Percentiles rank a stretch among this genome's conserved stretches.
phyloP scores from a whole-genome alignment of 1,139 yeast genomes.

The Pneumocystis jirovecii region DNA sequence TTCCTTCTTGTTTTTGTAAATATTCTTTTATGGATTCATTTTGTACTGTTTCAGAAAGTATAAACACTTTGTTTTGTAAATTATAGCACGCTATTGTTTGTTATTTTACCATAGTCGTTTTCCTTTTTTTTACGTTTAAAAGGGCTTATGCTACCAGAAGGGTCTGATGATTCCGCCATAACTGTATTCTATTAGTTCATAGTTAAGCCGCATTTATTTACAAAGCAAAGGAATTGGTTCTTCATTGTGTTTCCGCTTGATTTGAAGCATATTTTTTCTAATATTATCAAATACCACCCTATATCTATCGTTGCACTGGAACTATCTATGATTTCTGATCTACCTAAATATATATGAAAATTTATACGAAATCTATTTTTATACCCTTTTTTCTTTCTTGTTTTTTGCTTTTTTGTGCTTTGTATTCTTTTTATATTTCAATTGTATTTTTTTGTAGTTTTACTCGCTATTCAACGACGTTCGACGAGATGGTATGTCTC shows the following conservation, averaged over 20 bases:
- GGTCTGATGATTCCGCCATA: background rate
- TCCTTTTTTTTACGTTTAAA: background rate
- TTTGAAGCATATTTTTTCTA: background rate
- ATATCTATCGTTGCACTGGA: background rate
- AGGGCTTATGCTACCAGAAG: background rate
- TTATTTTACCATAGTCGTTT: background rate
- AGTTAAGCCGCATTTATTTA: background rate
- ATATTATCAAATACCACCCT: background rate
- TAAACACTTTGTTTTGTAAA: background rate
- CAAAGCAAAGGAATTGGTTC: background rate
- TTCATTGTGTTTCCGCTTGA: background rate
- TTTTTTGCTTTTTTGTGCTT: background rate
- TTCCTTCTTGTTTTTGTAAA: background rate
- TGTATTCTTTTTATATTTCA: background rate
- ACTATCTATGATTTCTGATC: too few species aligned
- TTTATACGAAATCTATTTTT: too few species aligned
- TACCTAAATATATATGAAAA: background rate
- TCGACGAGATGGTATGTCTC: background rate
- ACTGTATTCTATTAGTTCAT: background rate
- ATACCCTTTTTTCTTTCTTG: background rate
- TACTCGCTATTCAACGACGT: background rate
- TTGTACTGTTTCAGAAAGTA: background rate
- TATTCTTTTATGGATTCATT: background rate
- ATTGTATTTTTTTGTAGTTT: background rate
- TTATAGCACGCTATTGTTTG: background rate